Evolutionary conservation across 345 rosid species (phyloP).

Genomic region (Hibiscus trionum): DNA sequence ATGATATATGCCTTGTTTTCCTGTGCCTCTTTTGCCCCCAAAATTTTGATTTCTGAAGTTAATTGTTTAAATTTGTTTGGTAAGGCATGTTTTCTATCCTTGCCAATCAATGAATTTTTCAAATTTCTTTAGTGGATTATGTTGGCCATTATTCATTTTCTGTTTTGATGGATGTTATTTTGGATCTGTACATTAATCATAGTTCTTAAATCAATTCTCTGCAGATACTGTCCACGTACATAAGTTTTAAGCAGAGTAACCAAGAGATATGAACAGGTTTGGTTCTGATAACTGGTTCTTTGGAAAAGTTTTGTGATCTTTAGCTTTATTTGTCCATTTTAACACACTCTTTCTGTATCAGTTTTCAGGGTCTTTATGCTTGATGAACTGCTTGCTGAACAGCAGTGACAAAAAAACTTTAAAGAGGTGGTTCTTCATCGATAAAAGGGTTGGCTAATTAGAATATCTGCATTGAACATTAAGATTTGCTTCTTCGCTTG

Average conservation of each 20-base stretch:
- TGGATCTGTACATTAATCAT: slow-evolving; percentile 4
- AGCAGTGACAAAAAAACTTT: slow-evolving; percentile 30
- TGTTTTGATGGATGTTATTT: not conserved
- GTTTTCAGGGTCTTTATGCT: slow-evolving; percentile 20
- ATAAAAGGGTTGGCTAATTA: slow-evolving; percentile 34
- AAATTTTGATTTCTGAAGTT: not conserved
- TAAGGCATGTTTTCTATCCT: not conserved
- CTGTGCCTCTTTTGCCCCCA: not conserved
- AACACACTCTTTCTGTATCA: slow-evolving; percentile 7
- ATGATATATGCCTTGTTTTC: not conserved
- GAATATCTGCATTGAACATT: slow-evolving; percentile 14
- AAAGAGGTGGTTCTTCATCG: slow-evolving; percentile 44
- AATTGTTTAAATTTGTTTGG: not conserved
- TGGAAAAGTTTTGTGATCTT: not conserved
- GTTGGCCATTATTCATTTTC: not conserved
- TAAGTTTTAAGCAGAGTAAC: not conserved
- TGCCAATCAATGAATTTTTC: not conserved
- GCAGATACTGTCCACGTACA: slow-evolving; percentile 6
- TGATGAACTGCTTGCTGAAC: slow-evolving; percentile 31
- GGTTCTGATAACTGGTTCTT: slow-evolving; percentile 10
- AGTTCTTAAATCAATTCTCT: not conserved
- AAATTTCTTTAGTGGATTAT: slow-evolving; percentile 7
- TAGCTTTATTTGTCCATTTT: not conserved
- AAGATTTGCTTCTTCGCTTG: slow-evolving; percentile 7
- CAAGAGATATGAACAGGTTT: slow-evolving; percentile 16